A percentile compares a stretch with the other conserved stretches of the same genome.
Evolutionary conservation across 257 asterid genomes (phyloP).

Genomic region (Fraxinus anomala): DNA sequence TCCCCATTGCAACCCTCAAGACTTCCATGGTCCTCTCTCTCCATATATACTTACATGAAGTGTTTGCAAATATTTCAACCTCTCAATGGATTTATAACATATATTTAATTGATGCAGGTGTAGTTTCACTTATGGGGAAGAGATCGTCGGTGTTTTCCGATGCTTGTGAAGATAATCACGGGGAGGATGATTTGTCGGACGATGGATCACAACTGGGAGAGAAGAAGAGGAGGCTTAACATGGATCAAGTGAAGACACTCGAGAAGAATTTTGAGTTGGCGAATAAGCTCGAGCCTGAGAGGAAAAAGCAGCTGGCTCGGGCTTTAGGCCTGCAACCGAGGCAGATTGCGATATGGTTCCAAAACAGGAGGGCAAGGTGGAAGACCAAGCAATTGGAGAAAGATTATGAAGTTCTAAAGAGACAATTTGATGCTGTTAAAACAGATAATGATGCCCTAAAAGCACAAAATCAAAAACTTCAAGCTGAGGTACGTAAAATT

Average conservation of each 20-base stretch:
- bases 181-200: constrained; percentile 58
- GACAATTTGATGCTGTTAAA: constrained; percentile 11
- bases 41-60: not conserved
- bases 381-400: constrained; percentile 70
- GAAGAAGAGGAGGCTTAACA: constrained; percentile 60
- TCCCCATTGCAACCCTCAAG: constrained; percentile 38
- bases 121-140: constrained; percentile 20
- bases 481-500: constrained; percentile 34
- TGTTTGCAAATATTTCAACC: not conserved
- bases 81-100: not conserved
- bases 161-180: constrained; percentile 30
- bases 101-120: constrained; percentile 24
- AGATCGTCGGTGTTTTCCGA: constrained; percentile 12
- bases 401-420: constrained; percentile 55
- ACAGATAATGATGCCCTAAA: not conserved
- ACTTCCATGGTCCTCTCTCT: constrained; percentile 39
- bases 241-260: constrained; percentile 64
- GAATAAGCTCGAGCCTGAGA: constrained; percentile 64
- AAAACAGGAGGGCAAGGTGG: constrained; percentile 71
- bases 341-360: constrained; percentile 71
- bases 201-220: constrained; percentile 61
- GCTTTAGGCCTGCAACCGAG: constrained; percentile 66
- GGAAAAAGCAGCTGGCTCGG: constrained; percentile 65
- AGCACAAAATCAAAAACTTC: not conserved
- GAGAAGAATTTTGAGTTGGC: constrained; percentile 65